Evolutionary conservation across 352 stramenopile genomes (phyloP).

Genomic region (Thraustochytrium sp.): DNA sequence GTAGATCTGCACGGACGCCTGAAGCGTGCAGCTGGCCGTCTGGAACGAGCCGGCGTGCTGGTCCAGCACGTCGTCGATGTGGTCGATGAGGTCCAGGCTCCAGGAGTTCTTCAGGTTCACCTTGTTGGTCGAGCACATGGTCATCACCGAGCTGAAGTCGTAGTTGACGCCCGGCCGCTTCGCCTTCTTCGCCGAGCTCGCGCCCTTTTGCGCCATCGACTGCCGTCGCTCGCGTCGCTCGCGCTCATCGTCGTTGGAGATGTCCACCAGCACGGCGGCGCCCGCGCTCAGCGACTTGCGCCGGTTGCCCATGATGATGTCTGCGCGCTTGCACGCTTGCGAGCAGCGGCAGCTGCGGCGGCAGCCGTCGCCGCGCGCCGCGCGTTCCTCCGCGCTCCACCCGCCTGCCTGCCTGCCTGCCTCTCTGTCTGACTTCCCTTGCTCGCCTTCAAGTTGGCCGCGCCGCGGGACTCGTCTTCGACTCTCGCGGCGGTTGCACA

Average conservation of each 20-base stretch:
- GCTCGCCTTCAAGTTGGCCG: too few species aligned
- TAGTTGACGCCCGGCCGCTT: slow-evolving; percentile 10
- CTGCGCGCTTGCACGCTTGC: too few species aligned
- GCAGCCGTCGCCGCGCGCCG: neutral
- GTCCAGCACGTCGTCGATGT: slow-evolving; percentile 46
- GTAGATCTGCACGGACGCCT: slow-evolving; percentile 98
- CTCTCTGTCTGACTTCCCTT: too few species aligned
- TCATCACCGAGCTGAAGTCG: slow-evolving; percentile 39
- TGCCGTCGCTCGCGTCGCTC: neutral
- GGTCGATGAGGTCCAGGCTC: slow-evolving; percentile 47
- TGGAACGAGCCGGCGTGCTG: slow-evolving; percentile 66
- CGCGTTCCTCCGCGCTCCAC: neutral
- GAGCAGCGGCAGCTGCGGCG: too few species aligned
- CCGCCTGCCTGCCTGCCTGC: neutral
- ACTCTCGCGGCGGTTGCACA: neutral
- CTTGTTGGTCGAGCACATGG: slow-evolving; percentile 42
- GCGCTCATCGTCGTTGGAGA: neutral
- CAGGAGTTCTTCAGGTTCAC: slow-evolving; percentile 48
- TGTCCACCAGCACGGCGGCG: neutral
- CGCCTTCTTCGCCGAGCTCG: slow-evolving; percentile 2
- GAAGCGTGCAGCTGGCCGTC: slow-evolving; percentile 93
- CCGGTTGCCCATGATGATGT: neutral
- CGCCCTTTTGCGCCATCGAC: neutral
- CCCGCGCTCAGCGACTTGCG: slow-evolving; percentile 17
- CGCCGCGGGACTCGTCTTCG: too few species aligned